Conservation (phyloP, 352 stramenopile species). For the Globisporangium nagaii region DNA sequence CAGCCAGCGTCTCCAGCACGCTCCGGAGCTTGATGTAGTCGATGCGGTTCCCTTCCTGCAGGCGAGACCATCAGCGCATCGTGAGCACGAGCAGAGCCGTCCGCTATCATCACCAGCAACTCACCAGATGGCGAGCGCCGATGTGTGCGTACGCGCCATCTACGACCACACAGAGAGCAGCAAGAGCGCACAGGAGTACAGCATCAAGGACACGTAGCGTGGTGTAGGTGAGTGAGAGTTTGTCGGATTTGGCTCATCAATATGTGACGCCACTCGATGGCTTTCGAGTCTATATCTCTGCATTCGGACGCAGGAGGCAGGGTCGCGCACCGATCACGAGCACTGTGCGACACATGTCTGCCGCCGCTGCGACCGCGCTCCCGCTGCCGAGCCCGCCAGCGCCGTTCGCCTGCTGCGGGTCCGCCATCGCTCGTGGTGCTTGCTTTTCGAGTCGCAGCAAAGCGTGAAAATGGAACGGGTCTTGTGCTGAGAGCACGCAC, state of each 20-base stretch:
- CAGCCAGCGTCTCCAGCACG: slow-evolving; percentile 42
- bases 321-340: slow-evolving; percentile 69
- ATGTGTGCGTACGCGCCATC: slow-evolving; percentile 72
- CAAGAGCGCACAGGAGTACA: slow-evolving; percentile 1
- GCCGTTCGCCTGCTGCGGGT: neutral
- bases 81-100: too few relatives aligned
- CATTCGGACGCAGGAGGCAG: too few relatives aligned
- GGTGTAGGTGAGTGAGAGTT: neutral
- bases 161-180: slow-evolving; percentile 16
- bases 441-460: neutral
- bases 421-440: slow-evolving; percentile 4
- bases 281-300: neutral
- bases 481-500: too few relatives aligned
- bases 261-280: neutral
- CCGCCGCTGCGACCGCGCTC: neutral
- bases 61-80: neutral
- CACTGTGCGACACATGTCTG: slow-evolving; percentile 34
- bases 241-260: neutral
- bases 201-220: neutral
- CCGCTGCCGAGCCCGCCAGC: neutral
- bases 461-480: too few relatives aligned
- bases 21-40: slow-evolving; percentile 68
- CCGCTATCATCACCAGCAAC: neutral
- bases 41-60: slow-evolving; percentile 43
- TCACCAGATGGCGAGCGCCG: slow-evolving; percentile 43